Evolutionary conservation across 2,329 filamentous ascomycete genomes (phyloP).

Genomic region (Xylariales sp.): DNA sequence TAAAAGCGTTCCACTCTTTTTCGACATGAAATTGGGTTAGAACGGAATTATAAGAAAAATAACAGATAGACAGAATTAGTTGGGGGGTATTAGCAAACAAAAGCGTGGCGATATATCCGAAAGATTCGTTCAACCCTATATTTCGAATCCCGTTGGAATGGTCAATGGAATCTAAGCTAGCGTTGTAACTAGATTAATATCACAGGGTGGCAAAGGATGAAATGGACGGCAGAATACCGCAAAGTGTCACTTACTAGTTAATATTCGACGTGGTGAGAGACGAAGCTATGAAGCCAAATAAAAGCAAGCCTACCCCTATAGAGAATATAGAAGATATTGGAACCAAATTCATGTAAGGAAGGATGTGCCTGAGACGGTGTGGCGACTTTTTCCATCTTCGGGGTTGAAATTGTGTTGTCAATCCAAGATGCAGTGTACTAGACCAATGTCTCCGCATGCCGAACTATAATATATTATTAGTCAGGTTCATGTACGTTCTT

Average conservation of each 20-base stretch:
- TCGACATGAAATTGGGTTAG: conserved; percentile 12
- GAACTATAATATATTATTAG: background rate
- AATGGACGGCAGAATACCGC: background rate
- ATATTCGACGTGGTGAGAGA: background rate
- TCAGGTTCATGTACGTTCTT: background rate
- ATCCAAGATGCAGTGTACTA: background rate
- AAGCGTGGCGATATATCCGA: background rate
- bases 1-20: conserved; percentile 14
- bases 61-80: conserved; percentile 11
- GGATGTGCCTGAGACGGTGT: background rate
- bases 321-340: conserved; percentile 8
- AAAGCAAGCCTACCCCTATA: background rate
- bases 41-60: conserved; percentile 14
- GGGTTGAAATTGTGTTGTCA: background rate
- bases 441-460: background rate
- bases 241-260: conserved; percentile 19
- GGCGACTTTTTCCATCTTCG: background rate
- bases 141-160: background rate
- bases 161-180: conserved; percentile 3
- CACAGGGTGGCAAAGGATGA: background rate
- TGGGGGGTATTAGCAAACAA: conserved; percentile 19
- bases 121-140: background rate
- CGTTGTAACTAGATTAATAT: background rate
- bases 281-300: background rate
- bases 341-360: conserved; percentile 11